Conservation (phyloP, 768 basidiomycete species). For the Vishniacozyma victoriae region DNA sequence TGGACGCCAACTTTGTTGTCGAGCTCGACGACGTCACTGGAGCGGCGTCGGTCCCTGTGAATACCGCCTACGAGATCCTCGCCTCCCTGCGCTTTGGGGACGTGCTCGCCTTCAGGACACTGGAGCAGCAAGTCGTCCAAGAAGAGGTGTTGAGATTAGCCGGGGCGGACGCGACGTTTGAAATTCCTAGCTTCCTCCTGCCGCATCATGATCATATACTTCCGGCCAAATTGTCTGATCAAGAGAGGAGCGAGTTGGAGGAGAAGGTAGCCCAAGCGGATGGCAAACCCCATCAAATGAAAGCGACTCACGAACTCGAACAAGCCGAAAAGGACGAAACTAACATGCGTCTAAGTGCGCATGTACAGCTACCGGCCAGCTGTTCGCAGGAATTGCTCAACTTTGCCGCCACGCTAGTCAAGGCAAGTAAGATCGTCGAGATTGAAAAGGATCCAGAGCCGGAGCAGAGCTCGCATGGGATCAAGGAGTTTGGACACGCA, state of each 20-base stretch:
- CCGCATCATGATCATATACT: conserved; percentile 20
- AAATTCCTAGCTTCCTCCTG: conserved; percentile 12
- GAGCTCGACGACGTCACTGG: conserved; percentile 13
- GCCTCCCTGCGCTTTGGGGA: conserved; percentile 8
- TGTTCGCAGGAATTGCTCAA: conserved; percentile 20
- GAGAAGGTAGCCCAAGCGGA: conserved; percentile 5
- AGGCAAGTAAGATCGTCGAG: conserved; percentile 20
- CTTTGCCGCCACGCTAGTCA: conserved; percentile 19
- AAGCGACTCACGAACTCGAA: conserved; percentile 8
- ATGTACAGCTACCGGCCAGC: conserved; percentile 11
- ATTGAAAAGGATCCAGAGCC: conserved; percentile 15
- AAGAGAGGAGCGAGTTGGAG: conserved; percentile 5
- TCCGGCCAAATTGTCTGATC: conserved; percentile 3
- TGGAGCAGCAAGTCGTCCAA: not conserved
- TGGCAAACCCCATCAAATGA: conserved; percentile 10
- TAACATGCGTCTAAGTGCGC: conserved; percentile 12
- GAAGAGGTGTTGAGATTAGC: conserved; percentile 12
- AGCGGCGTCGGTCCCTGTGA: conserved; percentile 12
- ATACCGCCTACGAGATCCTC: conserved; percentile 7
- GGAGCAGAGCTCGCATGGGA: too few species aligned
- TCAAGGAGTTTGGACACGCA: conserved; percentile 16
- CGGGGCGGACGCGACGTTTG: conserved; percentile 15
- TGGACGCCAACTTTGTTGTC: conserved; percentile 17
- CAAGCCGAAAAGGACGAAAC: conserved; percentile 15
- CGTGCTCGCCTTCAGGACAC: conserved; percentile 8